Evolutionary conservation across 768 basidiomycete species (phyloP), one percentile per base, ranked within the genome.

Genomic region (Hemileccinum rubropunctum): DNA sequence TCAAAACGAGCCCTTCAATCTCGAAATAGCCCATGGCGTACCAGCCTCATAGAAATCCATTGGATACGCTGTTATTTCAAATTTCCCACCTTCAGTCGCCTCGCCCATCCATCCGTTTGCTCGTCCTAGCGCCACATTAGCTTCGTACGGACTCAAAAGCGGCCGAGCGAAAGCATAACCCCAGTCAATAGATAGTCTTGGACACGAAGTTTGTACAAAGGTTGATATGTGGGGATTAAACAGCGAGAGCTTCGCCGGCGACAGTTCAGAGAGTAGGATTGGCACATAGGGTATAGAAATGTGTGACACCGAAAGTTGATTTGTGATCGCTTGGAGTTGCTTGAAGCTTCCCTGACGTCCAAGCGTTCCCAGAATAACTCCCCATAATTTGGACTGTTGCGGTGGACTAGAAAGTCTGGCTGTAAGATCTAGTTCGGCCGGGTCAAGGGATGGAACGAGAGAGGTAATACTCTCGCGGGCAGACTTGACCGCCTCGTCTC

Each of bases 121-220:
- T 47, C 41, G 54, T 27, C 69, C 91, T 2, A 97, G 75, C 11
- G 86, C 93, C 2, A 98, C 89, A 5, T 86, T 82, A 0, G 90
- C 86, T 69, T 98, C 97, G 64, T 98, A 99, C 1, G 95, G 94
- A 59, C 86, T 94, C 32, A 99, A 71, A 42, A 98, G 73, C 3
- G 97, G 97, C 18, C 79, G 75, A 47, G 86, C 76, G 71, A 99
- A 99, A 1, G 95, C 97, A 62, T 95, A 95, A 4, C 97, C 97
- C 97, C 97, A 99, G 64, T 99, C 97, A 50, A 98, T 98, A 15
- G 91, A 94, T 46, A 99, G 73, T 21, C 97, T 83, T 3, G 97
- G 97, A 67, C 97, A 98, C 0, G 94, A 91, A 1, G 97, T 99
- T 65, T 98, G 97, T 15, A 98, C 81, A 66, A 98, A 98, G 0